phyloP scores from a whole-genome alignment of 768 basidiomycete species.

The Dioszegia hungarica region DNA sequence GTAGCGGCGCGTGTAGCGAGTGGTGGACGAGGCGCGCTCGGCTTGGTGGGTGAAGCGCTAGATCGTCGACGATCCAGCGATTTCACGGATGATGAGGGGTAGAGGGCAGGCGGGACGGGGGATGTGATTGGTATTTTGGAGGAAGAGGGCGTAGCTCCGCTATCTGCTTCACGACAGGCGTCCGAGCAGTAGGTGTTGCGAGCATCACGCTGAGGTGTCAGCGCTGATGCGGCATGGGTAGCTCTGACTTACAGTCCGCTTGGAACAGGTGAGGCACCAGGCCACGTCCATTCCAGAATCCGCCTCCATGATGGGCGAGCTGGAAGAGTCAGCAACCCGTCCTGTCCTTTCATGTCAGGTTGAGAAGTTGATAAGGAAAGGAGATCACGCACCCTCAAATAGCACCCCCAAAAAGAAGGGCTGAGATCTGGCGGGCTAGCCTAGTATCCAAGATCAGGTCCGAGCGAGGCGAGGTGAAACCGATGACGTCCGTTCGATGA shows the following conservation, averaged over 20 bases:
- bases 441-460: too few species aligned
- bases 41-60: constrained; percentile 8
- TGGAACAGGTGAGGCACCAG: constrained; percentile 41
- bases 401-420: too few species aligned
- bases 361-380: not conserved
- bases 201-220: constrained; percentile 19
- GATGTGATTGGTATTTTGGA: constrained; percentile 6
- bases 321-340: not conserved
- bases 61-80: constrained; percentile 2
- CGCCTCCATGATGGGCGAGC: constrained; percentile 1
- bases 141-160: not conserved
- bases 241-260: constrained; percentile 38
- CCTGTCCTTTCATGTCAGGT: not conserved
- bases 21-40: not conserved
- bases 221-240: too few species aligned
- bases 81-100: not conserved
- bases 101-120: not conserved
- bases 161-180: constrained; percentile 27
- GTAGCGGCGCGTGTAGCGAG: not conserved
- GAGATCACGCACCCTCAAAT: not conserved
- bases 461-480: too few species aligned
- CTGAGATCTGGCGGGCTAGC: too few species aligned
- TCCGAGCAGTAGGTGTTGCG: constrained; percentile 38
- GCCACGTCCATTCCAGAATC: constrained; percentile 39
- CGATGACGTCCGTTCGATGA: too few species aligned